Evolutionary conservation across 352 stramenopile genomes (phyloP).

Genomic region (Globisporangium nunn): DNA sequence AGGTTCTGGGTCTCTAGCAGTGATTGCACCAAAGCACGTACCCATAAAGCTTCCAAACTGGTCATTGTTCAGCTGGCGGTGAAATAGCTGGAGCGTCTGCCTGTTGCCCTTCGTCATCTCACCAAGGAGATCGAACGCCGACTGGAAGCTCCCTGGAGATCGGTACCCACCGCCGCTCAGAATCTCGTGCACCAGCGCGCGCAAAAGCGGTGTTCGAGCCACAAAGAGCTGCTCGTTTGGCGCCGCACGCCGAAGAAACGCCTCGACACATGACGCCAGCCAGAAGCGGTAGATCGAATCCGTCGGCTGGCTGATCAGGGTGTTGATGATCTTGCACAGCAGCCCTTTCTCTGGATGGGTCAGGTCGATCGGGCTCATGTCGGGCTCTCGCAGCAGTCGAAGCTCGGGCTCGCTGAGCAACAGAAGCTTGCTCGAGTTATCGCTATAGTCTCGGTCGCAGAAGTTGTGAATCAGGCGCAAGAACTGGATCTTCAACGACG

Average conservation of each 20-base stretch:
- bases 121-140: constrained; percentile 93
- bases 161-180: constrained; percentile 74
- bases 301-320: constrained; percentile 85
- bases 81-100: constrained; percentile 87
- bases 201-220: constrained; percentile 80
- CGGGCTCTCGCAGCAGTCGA: constrained; percentile 38
- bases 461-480: constrained; percentile 95
- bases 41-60: constrained; percentile 89
- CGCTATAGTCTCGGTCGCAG: constrained; percentile 91
- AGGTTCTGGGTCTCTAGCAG: background rate
- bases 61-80: constrained; percentile 78
- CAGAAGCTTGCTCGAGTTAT: constrained; percentile 77
- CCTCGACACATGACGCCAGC: constrained; percentile 94
- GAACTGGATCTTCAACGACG: constrained; percentile 93
- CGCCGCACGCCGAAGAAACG: constrained; percentile 86
- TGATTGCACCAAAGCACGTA: constrained; percentile 19
- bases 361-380: constrained; percentile 46
- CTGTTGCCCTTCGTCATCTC: constrained; percentile 94
- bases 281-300: constrained; percentile 96
- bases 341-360: constrained; percentile 75
- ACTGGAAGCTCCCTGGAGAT: constrained; percentile 91
- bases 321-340: constrained; percentile 87
- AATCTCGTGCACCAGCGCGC: constrained; percentile 86
- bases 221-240: constrained; percentile 89
- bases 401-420: constrained; percentile 68